Evolutionary conservation across 2,329 filamentous ascomycete species (phyloP), one percentile per base, ranked within the genome.

Genomic region (Fusarium decemcellulare): DNA sequence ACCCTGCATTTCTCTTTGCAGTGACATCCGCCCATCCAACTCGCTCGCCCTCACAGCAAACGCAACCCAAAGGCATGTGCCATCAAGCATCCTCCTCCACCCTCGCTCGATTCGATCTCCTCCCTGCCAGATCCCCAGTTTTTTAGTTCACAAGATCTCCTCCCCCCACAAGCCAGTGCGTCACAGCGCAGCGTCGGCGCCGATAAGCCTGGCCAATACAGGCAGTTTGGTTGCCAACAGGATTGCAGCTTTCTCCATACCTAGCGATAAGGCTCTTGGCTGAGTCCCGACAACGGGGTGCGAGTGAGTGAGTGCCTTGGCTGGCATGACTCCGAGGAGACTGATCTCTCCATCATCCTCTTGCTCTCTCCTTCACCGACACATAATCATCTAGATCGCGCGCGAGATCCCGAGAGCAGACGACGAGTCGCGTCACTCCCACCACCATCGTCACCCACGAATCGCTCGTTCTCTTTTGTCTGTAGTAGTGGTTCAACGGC

Each of bases 151-250:
- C 63, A 74, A 62, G 68, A 74, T 74, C 65, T 57, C 43, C 51
- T 59, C 64, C 18, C 18, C 18, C 18, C 18, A 23, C 18, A 23
- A 23, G 18, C 59, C 59, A 65, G 60, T 74, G 63, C 70, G 68
- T 74, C 68, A 74, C 66, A 59, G 59, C 50, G 60, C 60, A 57
- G 56, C 56, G 34, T 30, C n/a, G 18, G 18, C 40, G 46, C 47
- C 39, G 70, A 74, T 74, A 74, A 74, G 72, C 64, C 48, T 65
- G 63, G 68, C 72, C 72, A 74, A 74, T 74, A 56, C 68, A 63
- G 40, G 52, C 61, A 36, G 59, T 47, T 61, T 42, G 34, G 67
- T 74, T 70, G 63, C 64, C 62, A 74, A 70, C 51, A 43, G 44
- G 34, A 36, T 29, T 37, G 12, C 34, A 50, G 43, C 30, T 14